Evolutionary conservation across 352 stramenopile species (phyloP), one percentile per base, ranked within the genome.

Genomic region (Globisporangium nodosum): DNA sequence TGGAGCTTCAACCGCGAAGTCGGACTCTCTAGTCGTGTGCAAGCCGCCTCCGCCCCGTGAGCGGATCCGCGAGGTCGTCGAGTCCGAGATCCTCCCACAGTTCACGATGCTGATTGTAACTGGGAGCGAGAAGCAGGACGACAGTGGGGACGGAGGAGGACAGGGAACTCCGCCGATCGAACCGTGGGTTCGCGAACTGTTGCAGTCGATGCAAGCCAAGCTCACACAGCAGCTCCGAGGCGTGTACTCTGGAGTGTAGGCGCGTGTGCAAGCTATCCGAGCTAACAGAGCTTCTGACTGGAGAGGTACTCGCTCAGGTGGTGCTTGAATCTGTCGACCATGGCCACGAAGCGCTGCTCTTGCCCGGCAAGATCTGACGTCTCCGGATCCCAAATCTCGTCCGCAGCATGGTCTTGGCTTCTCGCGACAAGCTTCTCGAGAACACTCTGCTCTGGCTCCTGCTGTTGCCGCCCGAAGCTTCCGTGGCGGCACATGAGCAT

Each of bases 151-250:
- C 27, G 45, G 53, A 7, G 45, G 1, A 27, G n/a, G 54, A 27
- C n/a, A 43, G 5, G 37, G 5, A n/a, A 18, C 11, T 4, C 61
- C 51, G 12, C 35, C 58, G 39, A 64, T 88, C 47, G 75, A 85
- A 50, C 59, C 58, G 15, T 94, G 81, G 85, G 49, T 94, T 37
- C 70, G 80, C 54, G 69, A 74, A 5, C 46, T 94, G 47, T 62
- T 94, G 31, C 60, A 76, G 20, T 75, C 85, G 30, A 91, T 94
- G 81, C 81, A 92, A 70, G 60, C 59, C 30, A 78, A 72, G 52
- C 85, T 94, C 49, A 68, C 82, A 40, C 64, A 61, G 58, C 81
- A 92, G 58, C 71, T 93, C 27, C 59, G 70, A 46, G 63, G 49
- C 15, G 64, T 79, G n/a, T 81, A 70, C 24, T 16, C 24, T 31